These are phyloP conservation scores for Extremus antarcticus DNA, from an alignment of 495 filamentous ascomycete genomes.

Conservation along the genomic window DNA sequence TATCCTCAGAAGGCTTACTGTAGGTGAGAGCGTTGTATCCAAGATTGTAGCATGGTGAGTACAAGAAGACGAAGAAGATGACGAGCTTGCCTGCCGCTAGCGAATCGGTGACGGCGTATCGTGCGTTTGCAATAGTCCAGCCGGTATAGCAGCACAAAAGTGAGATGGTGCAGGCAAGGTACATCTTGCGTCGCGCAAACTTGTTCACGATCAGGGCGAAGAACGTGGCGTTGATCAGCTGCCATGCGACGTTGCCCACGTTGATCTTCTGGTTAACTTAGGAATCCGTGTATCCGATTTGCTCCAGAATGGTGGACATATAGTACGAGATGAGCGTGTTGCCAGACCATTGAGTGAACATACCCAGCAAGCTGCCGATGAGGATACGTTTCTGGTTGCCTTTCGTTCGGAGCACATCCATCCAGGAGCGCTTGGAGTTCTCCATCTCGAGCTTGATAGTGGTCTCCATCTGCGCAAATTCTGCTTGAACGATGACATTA, in stretches of 20 bases:
- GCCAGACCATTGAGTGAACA: slow-evolving; percentile 27
- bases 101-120: slow-evolving; percentile 2
- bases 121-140: slow-evolving; percentile 17
- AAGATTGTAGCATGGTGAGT: slow-evolving; percentile 19
- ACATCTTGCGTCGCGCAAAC: slow-evolving; percentile 17
- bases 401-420: slow-evolving; percentile 12
- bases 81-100: slow-evolving; percentile 10
- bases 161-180: slow-evolving; percentile 7
- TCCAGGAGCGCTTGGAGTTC: slow-evolving; percentile 21
- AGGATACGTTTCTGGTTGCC: slow-evolving; percentile 27
- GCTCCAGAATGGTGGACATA: slow-evolving; percentile 12
- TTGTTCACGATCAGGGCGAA: slow-evolving; percentile 19
- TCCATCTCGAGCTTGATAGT: slow-evolving; percentile 24
- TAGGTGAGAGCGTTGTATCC: slow-evolving; percentile 29
- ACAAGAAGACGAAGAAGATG: slow-evolving; percentile 23
- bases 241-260: slow-evolving; percentile 20
- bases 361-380: slow-evolving; percentile 28
- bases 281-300: slow-evolving; percentile 19
- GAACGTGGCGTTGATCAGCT: slow-evolving; percentile 11
- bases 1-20: not conserved
- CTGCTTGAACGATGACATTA: slow-evolving; percentile 46
- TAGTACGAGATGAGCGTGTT: slow-evolving; percentile 25
- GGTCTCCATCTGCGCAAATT: slow-evolving; percentile 34
- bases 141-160: slow-evolving; percentile 14
- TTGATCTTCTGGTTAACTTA: slow-evolving; percentile 16